Conservation (phyloP, 148 eudicot species). For the Cornus kousa region DNA sequence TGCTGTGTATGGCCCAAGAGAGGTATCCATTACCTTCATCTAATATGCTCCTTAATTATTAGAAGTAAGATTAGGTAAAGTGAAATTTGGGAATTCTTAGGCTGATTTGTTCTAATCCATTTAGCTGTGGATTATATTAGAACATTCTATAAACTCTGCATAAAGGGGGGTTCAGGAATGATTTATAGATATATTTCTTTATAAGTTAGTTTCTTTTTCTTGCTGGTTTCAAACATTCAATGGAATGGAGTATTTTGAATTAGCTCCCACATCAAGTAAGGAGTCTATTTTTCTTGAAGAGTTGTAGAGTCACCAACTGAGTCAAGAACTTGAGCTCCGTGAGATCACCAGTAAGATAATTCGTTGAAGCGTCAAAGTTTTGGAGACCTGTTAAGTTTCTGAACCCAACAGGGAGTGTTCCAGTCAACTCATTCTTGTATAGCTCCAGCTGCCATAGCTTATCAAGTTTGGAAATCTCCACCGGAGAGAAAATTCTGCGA, state of each 20-base stretch:
- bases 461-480: slow-evolving; percentile 49
- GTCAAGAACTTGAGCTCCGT: slow-evolving; percentile 52
- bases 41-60: background rate
- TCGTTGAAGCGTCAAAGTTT: slow-evolving; percentile 62
- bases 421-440: slow-evolving; percentile 49
- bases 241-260: too few relatives aligned
- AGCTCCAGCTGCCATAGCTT: slow-evolving; percentile 73
- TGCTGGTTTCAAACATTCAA: too few relatives aligned
- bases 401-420: slow-evolving; percentile 64
- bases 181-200: too few relatives aligned
- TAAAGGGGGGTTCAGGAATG: too few relatives aligned
- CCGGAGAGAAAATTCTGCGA: slow-evolving; percentile 59
- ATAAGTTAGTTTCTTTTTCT: too few relatives aligned
- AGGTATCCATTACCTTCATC: slow-evolving; percentile 40
- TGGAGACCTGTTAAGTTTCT: slow-evolving; percentile 52
- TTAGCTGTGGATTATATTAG: too few relatives aligned
- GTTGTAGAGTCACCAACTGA: slow-evolving; percentile 51
- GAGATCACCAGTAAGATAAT: slow-evolving; percentile 51
- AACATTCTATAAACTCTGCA: too few relatives aligned
- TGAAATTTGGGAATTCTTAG: background rate
- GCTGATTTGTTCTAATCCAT: too few relatives aligned
- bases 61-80: background rate
- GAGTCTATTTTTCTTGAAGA: slow-evolving; percentile 63
- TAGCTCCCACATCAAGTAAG: too few relatives aligned
- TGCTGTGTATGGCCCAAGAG: slow-evolving; percentile 96